Base-by-base conservation (phyloP, 1,284 basidiomycete genomes). In the Tilletia walkeri region DNA sequence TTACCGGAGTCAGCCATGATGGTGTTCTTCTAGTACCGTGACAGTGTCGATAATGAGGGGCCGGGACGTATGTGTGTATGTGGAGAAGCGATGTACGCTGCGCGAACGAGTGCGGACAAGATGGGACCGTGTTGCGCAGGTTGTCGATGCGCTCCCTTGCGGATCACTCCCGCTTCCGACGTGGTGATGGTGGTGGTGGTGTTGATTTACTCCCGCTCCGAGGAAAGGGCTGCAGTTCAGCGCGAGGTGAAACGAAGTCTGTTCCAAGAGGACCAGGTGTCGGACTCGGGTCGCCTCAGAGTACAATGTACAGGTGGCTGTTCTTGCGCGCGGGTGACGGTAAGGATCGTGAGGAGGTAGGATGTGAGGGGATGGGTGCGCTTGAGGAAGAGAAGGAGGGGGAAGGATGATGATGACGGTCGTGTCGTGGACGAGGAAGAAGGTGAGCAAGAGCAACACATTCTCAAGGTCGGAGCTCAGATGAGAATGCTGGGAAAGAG, bases 1-100 rank as follows among this genome's bases (percentile, higher is more conserved):
- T 81, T 81, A 69, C 80, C 80, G 47, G 77, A 78, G 73, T 81
- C 80, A 41, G 78, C 71, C 79, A 80, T 80, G 50, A 50, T 73
- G 73, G 67, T 45, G 41, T 14, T 45, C 9, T 45, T 45, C 41
- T 45, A 45, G 1, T 30, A 14, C 9, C 41, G 41, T 45, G 41
- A 7, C 41, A 14, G 41, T 45, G 41, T 45, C 41, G 41, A 45
- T 45, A 45, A 7, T 45, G 41, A 14, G 41, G 14, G 41, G 41
- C 14, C 50, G 50, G 50, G 16, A n/a, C 1, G 14, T 9, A 14
- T 14, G 14, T 45, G 14, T 9, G 41, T 14, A 3, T 14, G 1
- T 45, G 41, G 41, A 7, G 41, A 45, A 14, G 41, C 41, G 41
- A 45, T 45, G 6, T 1, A 45, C 41, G 41, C 41, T 48, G 47